Evolutionary conservation across 768 basidiomycete genomes (phyloP), one percentile per base, ranked within the genome.

Genomic region (Hortiboletus flavorubellus): DNA sequence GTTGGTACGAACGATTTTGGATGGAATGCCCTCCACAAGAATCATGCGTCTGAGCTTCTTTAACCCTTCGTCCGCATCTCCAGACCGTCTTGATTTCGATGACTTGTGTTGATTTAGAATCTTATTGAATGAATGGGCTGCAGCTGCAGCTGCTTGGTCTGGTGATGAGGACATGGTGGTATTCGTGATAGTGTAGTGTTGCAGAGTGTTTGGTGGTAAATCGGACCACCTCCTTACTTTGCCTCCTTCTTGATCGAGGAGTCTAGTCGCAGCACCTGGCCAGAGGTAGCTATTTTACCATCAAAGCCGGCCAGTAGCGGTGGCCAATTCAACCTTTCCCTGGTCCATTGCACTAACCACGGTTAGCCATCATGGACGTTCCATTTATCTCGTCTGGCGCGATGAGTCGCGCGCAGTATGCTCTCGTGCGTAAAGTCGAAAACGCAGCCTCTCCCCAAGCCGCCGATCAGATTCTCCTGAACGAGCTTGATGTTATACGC

Each of bases 1-100:
- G 43, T 43, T 30, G 30, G 8, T n/a, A 80, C 87, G 55, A 69
- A 92, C 93, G 40, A 78, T 75, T 42, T 80, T 73, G 14, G 89
- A 89, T 16, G 93, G 93, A 54, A 96, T 91, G 8, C 92, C 92
- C 56, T 95, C 93, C 21, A 93, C 90, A 33, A 97, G 82, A 44
- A 97, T 93, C 74, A 93, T 76, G 37, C 93, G 81, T 40, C 93
- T 76, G 52, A 97, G 75, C 72, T 91, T 91, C 75, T 89, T 93
- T n/a, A 87, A 77, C 21, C 84, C 85, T 69, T 95, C 93, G 38
- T 91, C 87, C 29, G 92, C 83, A 56, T 83, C 84, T 34, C 78
- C 75, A 21, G 82, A 74, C 15, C 82, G 77, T 53, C 85, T 80
- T 54, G 84, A 80, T 70, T 84, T 88, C 7, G 87, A 84, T 8